These are phyloP conservation scores for Moesziomyces sp. DNA, from an alignment of 1,284 basidiomycete species.

Conservation along the genomic window DNA sequence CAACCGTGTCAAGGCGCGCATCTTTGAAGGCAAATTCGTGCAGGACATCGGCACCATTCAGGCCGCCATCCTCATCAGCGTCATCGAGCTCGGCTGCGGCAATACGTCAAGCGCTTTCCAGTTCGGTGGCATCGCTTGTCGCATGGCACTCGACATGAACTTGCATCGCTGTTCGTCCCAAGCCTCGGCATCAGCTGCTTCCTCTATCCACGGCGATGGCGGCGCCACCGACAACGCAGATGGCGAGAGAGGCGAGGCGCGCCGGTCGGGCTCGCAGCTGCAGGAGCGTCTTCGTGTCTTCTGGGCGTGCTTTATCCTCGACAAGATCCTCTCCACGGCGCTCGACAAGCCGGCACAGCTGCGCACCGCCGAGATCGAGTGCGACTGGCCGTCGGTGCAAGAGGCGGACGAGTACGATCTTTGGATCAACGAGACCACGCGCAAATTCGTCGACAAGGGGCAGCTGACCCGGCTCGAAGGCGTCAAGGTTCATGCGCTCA, in stretches of 20 bases:
- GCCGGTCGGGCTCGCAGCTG: conserved; percentile 5
- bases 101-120: conserved; percentile 46
- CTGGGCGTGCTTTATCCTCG: conserved; percentile 54
- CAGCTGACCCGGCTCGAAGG: conserved; percentile 29
- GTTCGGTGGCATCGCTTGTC: conserved; percentile 48
- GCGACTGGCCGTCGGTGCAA: conserved; percentile 38
- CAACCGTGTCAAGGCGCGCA: conserved; percentile 37
- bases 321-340: conserved; percentile 53
- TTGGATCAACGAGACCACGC: conserved; percentile 44
- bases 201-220: not conserved
- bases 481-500: conserved; percentile 47
- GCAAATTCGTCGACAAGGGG: conserved; percentile 33
- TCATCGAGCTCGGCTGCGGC: conserved; percentile 46
- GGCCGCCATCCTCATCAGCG: conserved; percentile 46
- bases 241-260: conserved; percentile 2
- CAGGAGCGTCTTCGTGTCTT: conserved; percentile 43
- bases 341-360: conserved; percentile 50
- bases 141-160: conserved; percentile 52
- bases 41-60: conserved; percentile 41
- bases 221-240: not conserved
- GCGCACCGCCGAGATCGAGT: conserved; percentile 41
- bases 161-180: conserved; percentile 29
- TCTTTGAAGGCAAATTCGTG: conserved; percentile 42
- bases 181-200: conserved; percentile 1
- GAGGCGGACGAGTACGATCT: conserved; percentile 53